A percentile compares a stretch with the other conserved stretches of the same genome.
These are phyloP conservation scores for Exsudoporus frostii DNA, from an alignment of 768 basidiomycete genomes.

Conservation along the genomic window DNA sequence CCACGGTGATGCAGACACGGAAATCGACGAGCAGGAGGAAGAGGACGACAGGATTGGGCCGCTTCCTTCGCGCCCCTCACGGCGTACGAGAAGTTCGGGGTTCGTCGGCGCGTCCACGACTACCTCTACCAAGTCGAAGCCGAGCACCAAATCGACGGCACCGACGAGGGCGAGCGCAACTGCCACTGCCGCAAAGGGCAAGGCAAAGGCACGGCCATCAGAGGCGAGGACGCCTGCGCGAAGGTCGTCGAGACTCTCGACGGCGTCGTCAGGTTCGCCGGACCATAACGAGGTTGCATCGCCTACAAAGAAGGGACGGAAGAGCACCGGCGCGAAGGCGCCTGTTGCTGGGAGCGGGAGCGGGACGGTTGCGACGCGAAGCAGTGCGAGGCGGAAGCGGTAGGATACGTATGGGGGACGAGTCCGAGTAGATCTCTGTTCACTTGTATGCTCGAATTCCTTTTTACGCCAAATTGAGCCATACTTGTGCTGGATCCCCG, in stretches of 20 bases:
- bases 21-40: conserved; percentile 31
- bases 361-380: conserved; percentile 24
- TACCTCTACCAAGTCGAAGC: conserved; percentile 7
- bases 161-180: neutral
- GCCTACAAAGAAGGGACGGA: conserved; percentile 24
- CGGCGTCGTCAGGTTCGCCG: conserved; percentile 33
- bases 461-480: neutral
- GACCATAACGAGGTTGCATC: conserved; percentile 26
- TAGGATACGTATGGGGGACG: neutral
- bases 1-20: conserved; percentile 21
- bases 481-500: neutral
- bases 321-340: conserved; percentile 15
- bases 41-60: conserved; percentile 35
- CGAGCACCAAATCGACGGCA: conserved; percentile 1
- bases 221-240: conserved; percentile 29
- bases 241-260: conserved; percentile 40
- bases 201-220: conserved; percentile 14
- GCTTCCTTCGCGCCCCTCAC: conserved; percentile 26
- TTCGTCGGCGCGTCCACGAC: conserved; percentile 8
- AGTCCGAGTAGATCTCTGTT: neutral
- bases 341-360: conserved; percentile 8
- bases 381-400: conserved; percentile 32
- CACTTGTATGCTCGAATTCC: neutral
- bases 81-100: conserved; percentile 19
- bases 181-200: conserved; percentile 9